Percentiles rank a stretch among this genome's conserved stretches.
Evolutionary conservation across 1,284 basidiomycete genomes (phyloP).

Genomic region (Malassezia japonica): DNA sequence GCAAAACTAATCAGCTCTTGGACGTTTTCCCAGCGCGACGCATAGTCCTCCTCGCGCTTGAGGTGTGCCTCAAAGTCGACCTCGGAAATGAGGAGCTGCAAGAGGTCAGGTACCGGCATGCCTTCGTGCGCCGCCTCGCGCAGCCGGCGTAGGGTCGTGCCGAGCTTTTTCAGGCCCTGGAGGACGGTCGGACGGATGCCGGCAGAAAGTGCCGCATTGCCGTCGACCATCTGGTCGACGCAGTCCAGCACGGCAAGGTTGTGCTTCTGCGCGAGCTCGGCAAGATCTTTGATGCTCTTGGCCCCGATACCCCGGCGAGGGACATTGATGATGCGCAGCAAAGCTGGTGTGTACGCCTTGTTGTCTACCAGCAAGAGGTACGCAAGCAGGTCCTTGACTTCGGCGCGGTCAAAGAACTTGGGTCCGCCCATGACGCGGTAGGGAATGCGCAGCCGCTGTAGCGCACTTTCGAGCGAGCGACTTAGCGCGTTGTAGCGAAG

Average conservation of each 20-base stretch:
- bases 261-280: conserved; percentile 54
- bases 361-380: conserved; percentile 67
- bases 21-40: conserved; percentile 73
- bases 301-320: conserved; percentile 71
- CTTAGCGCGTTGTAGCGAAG: conserved; percentile 70
- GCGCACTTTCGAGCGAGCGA: conserved; percentile 63
- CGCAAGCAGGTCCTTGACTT: conserved; percentile 75
- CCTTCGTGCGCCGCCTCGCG: conserved; percentile 56
- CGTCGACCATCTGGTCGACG: conserved; percentile 26
- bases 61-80: conserved; percentile 64
- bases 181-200: conserved; percentile 50
- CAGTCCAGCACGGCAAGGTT: conserved; percentile 58
- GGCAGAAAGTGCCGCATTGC: not conserved
- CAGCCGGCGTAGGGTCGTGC: not conserved
- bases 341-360: conserved; percentile 61
- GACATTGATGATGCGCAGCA: conserved; percentile 66
- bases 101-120: conserved; percentile 59
- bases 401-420: conserved; percentile 70
- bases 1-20: conserved; percentile 60
- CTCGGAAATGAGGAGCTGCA: conserved; percentile 57
- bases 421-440: conserved; percentile 68
- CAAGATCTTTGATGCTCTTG: conserved; percentile 63
- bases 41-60: conserved; percentile 61
- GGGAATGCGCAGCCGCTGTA: conserved; percentile 70
- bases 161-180: conserved; percentile 52